Evolutionary conservation across 1,139 yeast genomes (phyloP).

Genomic region (Taphrina communis): DNA sequence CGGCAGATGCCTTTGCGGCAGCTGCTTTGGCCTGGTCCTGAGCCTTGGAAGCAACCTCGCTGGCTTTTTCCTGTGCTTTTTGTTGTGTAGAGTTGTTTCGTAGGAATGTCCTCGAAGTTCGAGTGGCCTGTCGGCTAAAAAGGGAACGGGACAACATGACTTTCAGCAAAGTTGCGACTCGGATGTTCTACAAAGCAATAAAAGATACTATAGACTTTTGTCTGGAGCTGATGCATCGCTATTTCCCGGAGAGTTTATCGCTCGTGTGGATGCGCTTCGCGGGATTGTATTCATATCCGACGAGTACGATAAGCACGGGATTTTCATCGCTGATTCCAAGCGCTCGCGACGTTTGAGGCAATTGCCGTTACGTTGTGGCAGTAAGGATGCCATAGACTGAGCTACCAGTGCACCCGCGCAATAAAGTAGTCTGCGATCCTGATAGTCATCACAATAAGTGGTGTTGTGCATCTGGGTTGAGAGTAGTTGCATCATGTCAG

Average conservation of each 20-base stretch:
- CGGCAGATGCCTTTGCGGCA: constrained; percentile 36
- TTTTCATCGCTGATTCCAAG: not conserved
- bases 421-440: not conserved
- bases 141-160: constrained; percentile 32
- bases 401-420: not conserved
- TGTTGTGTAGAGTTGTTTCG: constrained; percentile 35
- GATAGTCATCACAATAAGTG: not conserved
- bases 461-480: not conserved
- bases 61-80: constrained; percentile 38
- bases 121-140: constrained; percentile 16
- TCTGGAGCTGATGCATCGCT: constrained; percentile 23
- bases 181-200: not conserved
- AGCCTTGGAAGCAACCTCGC: constrained; percentile 32
- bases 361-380: constrained; percentile 5
- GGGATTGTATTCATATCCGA: constrained; percentile 1
- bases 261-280: constrained; percentile 9
- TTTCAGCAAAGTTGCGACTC: not conserved
- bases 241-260: constrained; percentile 5
- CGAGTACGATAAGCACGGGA: not conserved
- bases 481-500: constrained; percentile 47
- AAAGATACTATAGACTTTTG: not conserved
- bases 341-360: not conserved
- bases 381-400: not conserved
- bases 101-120: constrained; percentile 25
- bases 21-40: constrained; percentile 37